Base-by-base conservation (phyloP, 2,329 filamentous ascomycete species). In the Alternaria ethzedia region DNA sequence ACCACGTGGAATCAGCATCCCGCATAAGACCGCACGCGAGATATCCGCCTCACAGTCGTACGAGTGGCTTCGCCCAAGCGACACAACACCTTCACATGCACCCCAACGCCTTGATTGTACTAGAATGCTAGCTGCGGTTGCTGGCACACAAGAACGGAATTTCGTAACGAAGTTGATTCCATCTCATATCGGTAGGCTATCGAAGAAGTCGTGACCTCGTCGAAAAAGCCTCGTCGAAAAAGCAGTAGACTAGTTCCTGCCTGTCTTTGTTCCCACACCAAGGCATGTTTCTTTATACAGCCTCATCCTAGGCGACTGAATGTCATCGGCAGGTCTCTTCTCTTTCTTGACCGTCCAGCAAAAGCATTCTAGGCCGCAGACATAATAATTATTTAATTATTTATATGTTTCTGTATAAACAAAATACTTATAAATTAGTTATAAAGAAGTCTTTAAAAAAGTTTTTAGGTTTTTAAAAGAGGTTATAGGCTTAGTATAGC, bases 281-380 rank as follows among this genome's bases (percentile, higher is more conserved):
- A 8, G 12, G 9, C 49, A 36, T 13, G 20, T 12, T 23, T 15
- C 10, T 21, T 2, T 11, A 8, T 8, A 23, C 5, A 52, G 5
- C 9, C 20, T 23, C 8, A 13, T n/a, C 6, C 8, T 52, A 13
- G 13, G 8, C n/a, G 10, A 36, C 13, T 3, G 32, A 36, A 36
- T 36, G 32, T 36, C 7, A 36, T 52, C 30, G 12, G 9, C 30
- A 52, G 6, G 8, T 9, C 2, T 52, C 30, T 32, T 5, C 1
- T 9, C 6, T 9, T 6, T 6, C 2, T 47, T 20, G 6, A 52
- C 46, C 13, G 43, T 62, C 60, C 47, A 60, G n/a, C 66, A 72
- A 49, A 72, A 73, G 21, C 66, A 71, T 55, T 69, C n/a, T n/a
- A n/a, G n/a, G n/a, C n/a, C n/a, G n/a, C n/a, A n/a, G 21, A 25